Evolutionary conservation across 2,329 filamentous ascomycete species (phyloP).

Genomic region (Fusarium nematophilum): DNA sequence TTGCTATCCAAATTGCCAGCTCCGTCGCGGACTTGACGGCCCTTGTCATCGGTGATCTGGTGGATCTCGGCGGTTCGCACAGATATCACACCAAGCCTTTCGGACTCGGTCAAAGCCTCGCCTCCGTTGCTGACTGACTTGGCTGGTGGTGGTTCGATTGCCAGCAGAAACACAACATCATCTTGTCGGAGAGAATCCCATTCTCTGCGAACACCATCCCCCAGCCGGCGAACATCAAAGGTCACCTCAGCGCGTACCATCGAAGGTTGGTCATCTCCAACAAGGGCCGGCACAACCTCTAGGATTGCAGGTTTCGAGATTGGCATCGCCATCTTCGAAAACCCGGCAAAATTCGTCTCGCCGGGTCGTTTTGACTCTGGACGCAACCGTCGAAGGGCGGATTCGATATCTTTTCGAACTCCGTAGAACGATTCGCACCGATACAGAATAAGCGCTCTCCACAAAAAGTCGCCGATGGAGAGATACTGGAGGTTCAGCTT

Average conservation of each 20-base stretch:
- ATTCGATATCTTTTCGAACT: conserved; percentile 90
- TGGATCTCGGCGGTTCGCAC: conserved; percentile 88
- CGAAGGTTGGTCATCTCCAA: conserved; percentile 86
- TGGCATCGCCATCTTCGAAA: conserved; percentile 90
- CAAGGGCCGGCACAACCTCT: conserved; percentile 83
- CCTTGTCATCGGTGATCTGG: conserved; percentile 87
- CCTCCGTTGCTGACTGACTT: conserved; percentile 65
- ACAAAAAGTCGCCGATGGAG: conserved; percentile 95
- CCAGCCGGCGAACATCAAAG: conserved; percentile 84
- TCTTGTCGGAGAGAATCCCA: conserved; percentile 91
- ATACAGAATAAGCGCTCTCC: conserved; percentile 90
- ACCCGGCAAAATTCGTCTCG: conserved; percentile 81
- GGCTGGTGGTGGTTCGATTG: conserved; percentile 72
- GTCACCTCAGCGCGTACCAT: conserved; percentile 87
- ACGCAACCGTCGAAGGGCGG: conserved; percentile 80
- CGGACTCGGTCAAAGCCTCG: conserved; percentile 57
- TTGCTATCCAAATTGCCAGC: conserved; percentile 72
- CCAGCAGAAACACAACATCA: conserved; percentile 89
- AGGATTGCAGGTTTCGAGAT: conserved; percentile 88
- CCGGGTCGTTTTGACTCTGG: conserved; percentile 74
- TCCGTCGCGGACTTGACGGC: conserved; percentile 74
- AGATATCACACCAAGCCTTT: conserved; percentile 74
- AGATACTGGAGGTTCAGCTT: conserved; percentile 97
- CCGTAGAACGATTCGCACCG: conserved; percentile 93
- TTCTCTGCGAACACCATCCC: conserved; percentile 79